phyloP scores from a whole-genome alignment of 345 rosid species.

The Turnera subulata region DNA sequence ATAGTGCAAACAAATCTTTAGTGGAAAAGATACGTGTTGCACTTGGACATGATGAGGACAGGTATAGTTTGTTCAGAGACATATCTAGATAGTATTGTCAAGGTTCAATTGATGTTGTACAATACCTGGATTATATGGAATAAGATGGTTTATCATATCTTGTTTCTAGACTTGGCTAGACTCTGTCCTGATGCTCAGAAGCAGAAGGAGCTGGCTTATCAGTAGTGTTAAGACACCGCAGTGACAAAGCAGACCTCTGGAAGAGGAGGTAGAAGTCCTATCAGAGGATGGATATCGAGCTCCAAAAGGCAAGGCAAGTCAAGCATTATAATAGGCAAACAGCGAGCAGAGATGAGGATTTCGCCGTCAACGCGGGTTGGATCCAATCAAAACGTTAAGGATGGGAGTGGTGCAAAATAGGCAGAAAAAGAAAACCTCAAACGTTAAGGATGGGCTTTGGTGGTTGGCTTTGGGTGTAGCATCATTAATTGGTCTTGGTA shows the following conservation, averaged over 20 bases:
- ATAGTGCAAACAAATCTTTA: constrained; percentile 72
- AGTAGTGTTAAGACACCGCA: constrained; percentile 59
- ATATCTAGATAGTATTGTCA: constrained; percentile 76
- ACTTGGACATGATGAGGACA: constrained; percentile 65
- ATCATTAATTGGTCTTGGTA: no score
- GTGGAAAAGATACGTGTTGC: constrained; percentile 77
- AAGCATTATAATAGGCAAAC: constrained; percentile 26
- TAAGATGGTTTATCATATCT: constrained; percentile 72
- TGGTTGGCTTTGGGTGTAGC: no score
- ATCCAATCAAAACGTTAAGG: constrained; percentile 21
- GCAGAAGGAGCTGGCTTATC: constrained; percentile 72
- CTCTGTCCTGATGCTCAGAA: constrained; percentile 78
- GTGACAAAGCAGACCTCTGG: constrained; percentile 37
- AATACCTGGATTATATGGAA: constrained; percentile 59
- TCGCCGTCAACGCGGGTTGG: constrained; percentile 18
- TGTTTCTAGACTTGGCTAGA: constrained; percentile 73
- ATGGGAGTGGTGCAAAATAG: constrained; percentile 40
- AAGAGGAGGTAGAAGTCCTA: constrained; percentile 51
- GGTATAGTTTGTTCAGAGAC: constrained; percentile 59
- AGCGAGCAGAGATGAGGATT: constrained; percentile 14
- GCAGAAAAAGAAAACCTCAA: constrained; percentile 73
- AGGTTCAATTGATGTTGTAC: constrained; percentile 56
- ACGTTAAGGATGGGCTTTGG: no score
- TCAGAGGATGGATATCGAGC: constrained; percentile 58
- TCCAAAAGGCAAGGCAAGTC: constrained; percentile 48